These are phyloP conservation scores for Candida multigemmis DNA, from an alignment of 805 yeast genomes.

Conservation along the genomic window DNA sequence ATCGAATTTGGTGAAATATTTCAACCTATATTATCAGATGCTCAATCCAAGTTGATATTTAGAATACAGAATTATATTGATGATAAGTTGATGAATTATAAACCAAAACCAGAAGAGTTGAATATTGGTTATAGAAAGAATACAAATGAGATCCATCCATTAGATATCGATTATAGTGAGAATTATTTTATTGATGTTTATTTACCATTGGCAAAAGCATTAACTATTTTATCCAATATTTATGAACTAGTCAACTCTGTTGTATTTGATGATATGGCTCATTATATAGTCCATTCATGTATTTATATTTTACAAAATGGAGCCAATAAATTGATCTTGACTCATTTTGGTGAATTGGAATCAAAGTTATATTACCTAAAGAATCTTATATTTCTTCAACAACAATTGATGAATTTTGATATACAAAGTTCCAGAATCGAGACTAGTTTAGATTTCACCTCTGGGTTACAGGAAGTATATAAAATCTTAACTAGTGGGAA, in stretches of 20 bases:
- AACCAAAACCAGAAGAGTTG: constrained; percentile 62
- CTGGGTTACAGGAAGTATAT: constrained; percentile 49
- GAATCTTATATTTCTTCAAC: constrained; percentile 61
- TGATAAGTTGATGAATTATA: constrained; percentile 55
- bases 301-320: constrained; percentile 52
- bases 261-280: constrained; percentile 85
- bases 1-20: constrained; percentile 45
- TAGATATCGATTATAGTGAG: constrained; percentile 26
- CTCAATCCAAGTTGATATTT: constrained; percentile 74
- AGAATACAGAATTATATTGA: constrained; percentile 69
- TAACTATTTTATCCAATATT: constrained; percentile 64
- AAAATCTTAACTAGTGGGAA: constrained; percentile 28
- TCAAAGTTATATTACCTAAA: constrained; percentile 61
- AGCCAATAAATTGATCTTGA: constrained; percentile 31
- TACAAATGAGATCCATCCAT: constrained; percentile 7
- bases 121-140: constrained; percentile 37
- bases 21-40: constrained; percentile 64
- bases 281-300: constrained; percentile 74
- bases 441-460: constrained; percentile 66
- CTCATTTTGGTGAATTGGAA: constrained; percentile 44
- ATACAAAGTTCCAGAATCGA: constrained; percentile 70
- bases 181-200: constrained; percentile 43
- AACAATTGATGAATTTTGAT: constrained; percentile 66
- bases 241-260: constrained; percentile 70
- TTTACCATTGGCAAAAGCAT: constrained; percentile 63